Percentiles rank a stretch among this genome's conserved stretches.
Conservation (phyloP, 805 yeast genomes). For the Pichia nakasei region DNA sequence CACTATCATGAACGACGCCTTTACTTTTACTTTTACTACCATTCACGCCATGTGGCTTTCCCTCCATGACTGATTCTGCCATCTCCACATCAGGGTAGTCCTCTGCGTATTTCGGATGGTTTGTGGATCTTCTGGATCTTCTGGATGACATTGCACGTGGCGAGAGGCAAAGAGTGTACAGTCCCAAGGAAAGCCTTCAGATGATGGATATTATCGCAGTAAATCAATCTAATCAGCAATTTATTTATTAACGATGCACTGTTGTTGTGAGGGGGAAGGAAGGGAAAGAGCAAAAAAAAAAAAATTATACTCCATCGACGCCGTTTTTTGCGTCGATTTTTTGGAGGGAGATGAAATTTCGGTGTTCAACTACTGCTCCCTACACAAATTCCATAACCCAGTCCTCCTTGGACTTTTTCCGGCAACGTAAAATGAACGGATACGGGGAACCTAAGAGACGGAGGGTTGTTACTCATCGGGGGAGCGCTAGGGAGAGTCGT, state of each 20-base stretch:
- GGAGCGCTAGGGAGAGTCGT: constrained; percentile 9
- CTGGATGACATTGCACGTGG: constrained; percentile 20
- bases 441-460: constrained; percentile 10
- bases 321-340: background rate
- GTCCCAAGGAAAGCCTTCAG: background rate
- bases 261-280: background rate
- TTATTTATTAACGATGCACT: background rate
- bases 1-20: no score
- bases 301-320: background rate
- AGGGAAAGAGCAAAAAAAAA: background rate
- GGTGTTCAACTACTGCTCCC: no score
- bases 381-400: no score
- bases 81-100: constrained; percentile 11
- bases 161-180: background rate
- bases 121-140: constrained; percentile 23
- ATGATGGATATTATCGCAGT: no score
- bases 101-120: constrained; percentile 12
- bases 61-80: background rate
- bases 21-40: no score
- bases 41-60: background rate
- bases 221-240: background rate
- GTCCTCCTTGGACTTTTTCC: no score
- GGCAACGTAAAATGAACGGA: background rate
- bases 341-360: no score
- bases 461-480: constrained; percentile 15